These are phyloP conservation scores for Diaporthe velutina DNA, from an alignment of 2,329 filamentous ascomycete genomes.

Conservation along the genomic window DNA sequence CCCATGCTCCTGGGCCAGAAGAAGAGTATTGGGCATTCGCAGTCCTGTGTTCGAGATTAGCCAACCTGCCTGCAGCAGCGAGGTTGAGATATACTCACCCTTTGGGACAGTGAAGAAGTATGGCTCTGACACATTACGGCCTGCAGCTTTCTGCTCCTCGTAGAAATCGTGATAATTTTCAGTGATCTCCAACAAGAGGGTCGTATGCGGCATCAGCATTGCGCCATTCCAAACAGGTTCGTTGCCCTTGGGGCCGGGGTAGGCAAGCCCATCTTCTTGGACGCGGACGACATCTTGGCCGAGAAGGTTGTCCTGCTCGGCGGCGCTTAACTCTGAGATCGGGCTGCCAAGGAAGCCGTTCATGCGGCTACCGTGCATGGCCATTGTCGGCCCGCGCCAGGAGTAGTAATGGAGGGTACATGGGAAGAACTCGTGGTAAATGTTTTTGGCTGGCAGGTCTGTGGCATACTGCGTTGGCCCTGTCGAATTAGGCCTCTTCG, in stretches of 20 bases:
- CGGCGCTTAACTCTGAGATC: not conserved
- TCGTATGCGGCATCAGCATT: not conserved
- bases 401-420: conserved; percentile 15
- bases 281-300: not conserved
- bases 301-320: not conserved
- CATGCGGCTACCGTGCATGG: not conserved
- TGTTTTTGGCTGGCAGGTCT: not conserved
- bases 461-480: not conserved
- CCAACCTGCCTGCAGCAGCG: not conserved
- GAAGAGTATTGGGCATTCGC: not conserved
- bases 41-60: not conserved
- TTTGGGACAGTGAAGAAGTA: not conserved
- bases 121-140: not conserved
- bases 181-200: not conserved
- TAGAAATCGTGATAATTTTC: not conserved
- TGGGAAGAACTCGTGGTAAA: not conserved
- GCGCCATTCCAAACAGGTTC: not conserved
- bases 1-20: not conserved
- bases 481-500: not conserved
- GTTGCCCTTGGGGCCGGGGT: not conserved
- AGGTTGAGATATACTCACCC: not conserved
- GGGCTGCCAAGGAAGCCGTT: no score
- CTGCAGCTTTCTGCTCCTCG: not conserved
- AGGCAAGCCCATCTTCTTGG: not conserved
- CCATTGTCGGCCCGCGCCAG: not conserved